Conservation (phyloP, 2,329 filamentous ascomycete genomes). For the Penicillium digitatum region DNA sequence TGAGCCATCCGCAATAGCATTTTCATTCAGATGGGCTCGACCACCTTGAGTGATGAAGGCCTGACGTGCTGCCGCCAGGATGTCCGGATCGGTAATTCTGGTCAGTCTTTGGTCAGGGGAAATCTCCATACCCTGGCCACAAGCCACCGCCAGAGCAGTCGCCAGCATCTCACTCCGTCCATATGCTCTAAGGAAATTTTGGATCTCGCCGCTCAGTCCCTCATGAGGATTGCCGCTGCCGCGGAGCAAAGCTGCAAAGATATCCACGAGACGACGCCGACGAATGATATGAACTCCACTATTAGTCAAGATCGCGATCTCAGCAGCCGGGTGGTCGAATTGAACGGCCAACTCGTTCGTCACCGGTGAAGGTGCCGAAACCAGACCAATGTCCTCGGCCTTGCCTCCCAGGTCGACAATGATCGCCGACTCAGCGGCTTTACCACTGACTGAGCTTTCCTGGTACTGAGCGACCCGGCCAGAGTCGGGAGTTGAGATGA, state of each 20-base stretch:
- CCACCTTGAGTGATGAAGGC: conserved; percentile 92
- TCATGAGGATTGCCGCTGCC: conserved; percentile 66
- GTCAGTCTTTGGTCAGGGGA: conserved; percentile 67
- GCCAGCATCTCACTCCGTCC: conserved; percentile 85
- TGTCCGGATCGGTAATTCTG: conserved; percentile 72
- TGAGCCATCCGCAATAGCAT: conserved; percentile 57
- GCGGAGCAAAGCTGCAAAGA: conserved; percentile 79
- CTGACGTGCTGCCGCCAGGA: conserved; percentile 69
- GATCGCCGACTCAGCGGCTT: conserved; percentile 73
- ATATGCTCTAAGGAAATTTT: conserved; percentile 79
- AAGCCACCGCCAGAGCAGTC: conserved; percentile 88
- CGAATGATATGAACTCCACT: conserved; percentile 83
- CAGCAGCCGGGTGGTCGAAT: conserved; percentile 75
- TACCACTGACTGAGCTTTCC: conserved; percentile 52
- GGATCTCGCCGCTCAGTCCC: conserved; percentile 74
- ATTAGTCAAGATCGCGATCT: conserved; percentile 88
- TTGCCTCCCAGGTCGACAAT: conserved; percentile 72
- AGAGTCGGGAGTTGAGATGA: conserved; percentile 82
- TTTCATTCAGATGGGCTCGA: conserved; percentile 78
- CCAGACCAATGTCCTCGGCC: conserved; percentile 73
- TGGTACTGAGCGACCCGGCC: conserved; percentile 66
- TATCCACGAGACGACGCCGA: conserved; percentile 79
- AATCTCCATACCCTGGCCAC: conserved; percentile 83
- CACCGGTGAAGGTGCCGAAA: conserved; percentile 64
- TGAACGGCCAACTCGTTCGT: conserved; percentile 93